Base-by-base conservation (phyloP, 1,284 basidiomycete species). In the Ustilago cynodontis region DNA sequence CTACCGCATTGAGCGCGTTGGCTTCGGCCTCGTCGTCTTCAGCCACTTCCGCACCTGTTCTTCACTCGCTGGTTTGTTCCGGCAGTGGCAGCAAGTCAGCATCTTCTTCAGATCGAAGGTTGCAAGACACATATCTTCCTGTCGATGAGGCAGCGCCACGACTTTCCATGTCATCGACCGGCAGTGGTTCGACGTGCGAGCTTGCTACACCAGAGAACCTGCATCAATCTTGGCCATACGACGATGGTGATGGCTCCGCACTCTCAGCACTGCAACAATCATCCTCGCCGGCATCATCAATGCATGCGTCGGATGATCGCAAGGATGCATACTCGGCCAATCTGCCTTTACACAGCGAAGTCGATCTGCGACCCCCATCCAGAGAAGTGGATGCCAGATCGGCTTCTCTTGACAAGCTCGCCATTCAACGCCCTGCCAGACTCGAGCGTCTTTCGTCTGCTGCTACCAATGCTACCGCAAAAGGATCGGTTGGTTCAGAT, bases 91-190 rank as follows among this genome's bases (percentile, higher is more conserved):
- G 0, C 28, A 37, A 39, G 31, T 16, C 35, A 14, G 22, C 18
- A 37, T 16, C 35, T 4, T 28, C 66, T 8, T 37, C 51, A 35
- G 20, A 29, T 20, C 29, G 13, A 26, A 16, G 20, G 18, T 45
- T 59, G 45, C 43, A 31, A 18, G 53, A 62, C 11, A 37, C 61
- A 9, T 39, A 58, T 11, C 53, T 61, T 14, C 31, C 45, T 9
- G 18, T 47, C 14, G 57, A 63, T 26, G 74, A 69, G 41, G 55
- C 60, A 11, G 67, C 64, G 8, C 79, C 77, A 5, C 71, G 79
- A 9, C 63, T 81, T 2, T 81, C 79, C 47, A 79, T 71, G 59
- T 81, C 78, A 3, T 81, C 79, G 11, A 60, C 59, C 13, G 74
- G 66, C 39, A 79, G 77, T 60, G 73, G 64, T 14, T 64, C 59